phyloP scores from a whole-genome alignment of 768 basidiomycete genomes.

The Tulasnella sp. region DNA sequence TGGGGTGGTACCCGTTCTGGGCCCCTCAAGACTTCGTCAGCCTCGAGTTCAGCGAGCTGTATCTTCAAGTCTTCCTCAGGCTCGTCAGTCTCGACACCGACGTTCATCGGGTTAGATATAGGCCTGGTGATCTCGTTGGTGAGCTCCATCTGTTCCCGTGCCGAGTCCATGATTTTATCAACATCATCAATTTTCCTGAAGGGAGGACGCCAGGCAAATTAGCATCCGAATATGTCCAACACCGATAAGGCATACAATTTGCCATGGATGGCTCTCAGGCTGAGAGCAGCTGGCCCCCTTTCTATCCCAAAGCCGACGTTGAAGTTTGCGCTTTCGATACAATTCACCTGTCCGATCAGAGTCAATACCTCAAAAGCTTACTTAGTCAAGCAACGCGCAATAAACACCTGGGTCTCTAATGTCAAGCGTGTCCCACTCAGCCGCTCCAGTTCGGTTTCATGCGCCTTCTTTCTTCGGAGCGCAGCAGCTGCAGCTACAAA shows the following conservation, averaged over 20 bases:
- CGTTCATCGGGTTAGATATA: constrained; percentile 63
- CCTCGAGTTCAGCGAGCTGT: constrained; percentile 81
- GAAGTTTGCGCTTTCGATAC: constrained; percentile 93
- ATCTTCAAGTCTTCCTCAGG: constrained; percentile 68
- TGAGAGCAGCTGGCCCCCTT: constrained; percentile 83
- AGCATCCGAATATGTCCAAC: neutral
- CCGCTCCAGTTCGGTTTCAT: constrained; percentile 78
- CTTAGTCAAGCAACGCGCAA: neutral
- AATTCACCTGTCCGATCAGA: constrained; percentile 53
- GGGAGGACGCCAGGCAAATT: neutral
- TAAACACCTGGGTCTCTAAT: constrained; percentile 73
- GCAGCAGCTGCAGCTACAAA: constrained; percentile 75
- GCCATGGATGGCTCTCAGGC: constrained; percentile 81
- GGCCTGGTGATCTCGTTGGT: constrained; percentile 87
- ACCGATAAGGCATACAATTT: constrained; percentile 57
- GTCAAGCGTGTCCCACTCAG: constrained; percentile 80
- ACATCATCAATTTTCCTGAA: constrained; percentile 77
- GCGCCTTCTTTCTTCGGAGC: constrained; percentile 85
- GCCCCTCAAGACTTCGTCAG: constrained; percentile 74
- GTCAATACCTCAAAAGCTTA: neutral
- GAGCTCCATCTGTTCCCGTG: constrained; percentile 84
- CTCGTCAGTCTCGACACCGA: constrained; percentile 56
- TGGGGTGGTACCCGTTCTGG: constrained; percentile 89
- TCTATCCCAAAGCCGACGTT: constrained; percentile 99
- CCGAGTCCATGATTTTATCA: constrained; percentile 76